Evolutionary conservation across 2,329 filamentous ascomycete genomes (phyloP).

Genomic region (Raffaelea arxii): DNA sequence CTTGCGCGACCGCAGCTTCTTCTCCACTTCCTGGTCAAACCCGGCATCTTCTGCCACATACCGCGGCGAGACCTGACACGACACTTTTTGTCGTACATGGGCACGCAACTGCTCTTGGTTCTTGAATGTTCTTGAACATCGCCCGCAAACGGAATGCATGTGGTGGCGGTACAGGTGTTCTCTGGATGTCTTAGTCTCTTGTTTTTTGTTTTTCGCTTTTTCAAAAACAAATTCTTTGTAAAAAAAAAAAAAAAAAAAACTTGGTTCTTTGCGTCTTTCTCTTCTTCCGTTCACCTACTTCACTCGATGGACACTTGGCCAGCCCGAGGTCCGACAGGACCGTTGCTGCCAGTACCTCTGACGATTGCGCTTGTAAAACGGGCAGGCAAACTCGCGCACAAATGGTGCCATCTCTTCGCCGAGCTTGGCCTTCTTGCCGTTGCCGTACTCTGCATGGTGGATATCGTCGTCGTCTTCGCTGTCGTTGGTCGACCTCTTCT

Average conservation of each 20-base stretch:
- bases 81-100: constrained; percentile 19
- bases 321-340: constrained; percentile 26
- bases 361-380: constrained; percentile 29
- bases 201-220: no score
- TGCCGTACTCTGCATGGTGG: neutral
- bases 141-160: constrained; percentile 20
- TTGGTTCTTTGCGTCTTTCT: no score
- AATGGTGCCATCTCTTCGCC: neutral
- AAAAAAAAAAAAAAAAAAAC: no score
- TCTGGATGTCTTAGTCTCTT: no score
- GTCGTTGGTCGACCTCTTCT: neutral
- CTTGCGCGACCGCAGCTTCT: constrained; percentile 23
- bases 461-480: constrained; percentile 3
- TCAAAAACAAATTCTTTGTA: no score
- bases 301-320: constrained; percentile 27
- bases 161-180: constrained; percentile 30
- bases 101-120: constrained; percentile 19
- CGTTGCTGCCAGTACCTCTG: constrained; percentile 23
- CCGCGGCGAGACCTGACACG: constrained; percentile 14
- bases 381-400: constrained; percentile 21
- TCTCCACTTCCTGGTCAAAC: constrained; percentile 25
- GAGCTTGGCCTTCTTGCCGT: constrained; percentile 10
- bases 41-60: constrained; percentile 22
- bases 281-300: no score
- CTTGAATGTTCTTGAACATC: constrained; percentile 26